Conservation (phyloP, 352 stramenopile genomes). For the Globisporangium spiculum region DNA sequence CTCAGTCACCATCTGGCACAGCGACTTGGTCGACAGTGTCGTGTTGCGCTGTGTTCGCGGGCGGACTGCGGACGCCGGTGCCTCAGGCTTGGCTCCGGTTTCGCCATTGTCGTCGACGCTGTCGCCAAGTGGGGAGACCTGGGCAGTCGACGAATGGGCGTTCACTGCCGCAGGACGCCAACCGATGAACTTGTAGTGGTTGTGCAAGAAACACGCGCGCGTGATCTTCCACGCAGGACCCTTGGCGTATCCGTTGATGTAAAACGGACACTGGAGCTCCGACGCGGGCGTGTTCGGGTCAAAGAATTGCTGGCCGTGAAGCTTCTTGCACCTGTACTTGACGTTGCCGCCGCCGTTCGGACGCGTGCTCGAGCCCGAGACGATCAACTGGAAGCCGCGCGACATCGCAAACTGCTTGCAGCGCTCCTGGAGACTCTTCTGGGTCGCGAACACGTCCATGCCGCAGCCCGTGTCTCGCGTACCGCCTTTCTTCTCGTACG, state of each 20-base stretch:
- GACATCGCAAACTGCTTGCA: slow-evolving; percentile 80
- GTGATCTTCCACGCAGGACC: slow-evolving; percentile 73
- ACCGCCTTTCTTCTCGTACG: slow-evolving; percentile 74
- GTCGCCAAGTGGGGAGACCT: neutral
- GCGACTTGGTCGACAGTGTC: slow-evolving; percentile 73
- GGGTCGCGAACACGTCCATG: slow-evolving; percentile 52
- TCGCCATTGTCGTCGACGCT: neutral
- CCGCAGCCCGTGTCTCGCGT: slow-evolving; percentile 48
- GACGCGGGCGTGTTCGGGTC: slow-evolving; percentile 46
- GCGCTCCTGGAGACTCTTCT: slow-evolving; percentile 65
- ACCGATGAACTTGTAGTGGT: slow-evolving; percentile 86
- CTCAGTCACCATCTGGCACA: slow-evolving; percentile 73
- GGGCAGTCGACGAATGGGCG: neutral
- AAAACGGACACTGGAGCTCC: slow-evolving; percentile 71
- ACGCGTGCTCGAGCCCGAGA: slow-evolving; percentile 63
- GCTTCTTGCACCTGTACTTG: slow-evolving; percentile 83
- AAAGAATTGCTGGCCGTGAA: slow-evolving; percentile 76
- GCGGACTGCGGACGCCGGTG: neutral
- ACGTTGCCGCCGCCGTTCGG: slow-evolving; percentile 71
- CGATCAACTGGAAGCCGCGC: slow-evolving; percentile 70
- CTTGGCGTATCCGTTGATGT: slow-evolving; percentile 78
- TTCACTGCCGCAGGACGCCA: slow-evolving; percentile 28
- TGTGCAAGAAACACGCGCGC: slow-evolving; percentile 69
- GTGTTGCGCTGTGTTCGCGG: slow-evolving; percentile 63
- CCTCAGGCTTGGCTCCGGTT: neutral